Base-by-base conservation (phyloP, 768 basidiomycete species). In the Boletus huronensis region DNA sequence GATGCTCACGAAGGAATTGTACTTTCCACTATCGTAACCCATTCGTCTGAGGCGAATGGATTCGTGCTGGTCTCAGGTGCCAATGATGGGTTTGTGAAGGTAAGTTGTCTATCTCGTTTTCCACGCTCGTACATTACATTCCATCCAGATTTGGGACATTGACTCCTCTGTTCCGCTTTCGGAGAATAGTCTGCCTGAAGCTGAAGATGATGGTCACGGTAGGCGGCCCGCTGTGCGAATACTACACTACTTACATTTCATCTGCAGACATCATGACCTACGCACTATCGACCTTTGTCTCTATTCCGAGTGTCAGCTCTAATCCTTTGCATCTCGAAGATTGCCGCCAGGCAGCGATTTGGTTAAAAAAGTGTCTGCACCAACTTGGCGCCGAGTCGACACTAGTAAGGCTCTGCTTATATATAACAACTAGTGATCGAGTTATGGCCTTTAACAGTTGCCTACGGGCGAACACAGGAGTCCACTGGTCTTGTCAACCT, bases 271-370 rank as follows among this genome's bases (percentile, higher is more conserved):
- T 83, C 13, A 77, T 95, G 75, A 77, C 84, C 2, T 87, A 86
- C 63, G 90, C 90, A 0, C 76, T 96, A 6, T 84, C 87, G 0
- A 88, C 90, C 64, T 92, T 99, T 58, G 78, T 97, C 6, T 84
- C 92, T 0, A 89, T 94, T 39, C 90, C 86, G 1, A 96, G 93
- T 42, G 81, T 99, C 47, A 93, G 91, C 63, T 82, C 79, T 45
- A 77, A 78, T 52, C 78, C 82, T 1, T 65, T 72, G 1, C 82
- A 89, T 65, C 79, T 83, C 52, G 92, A 93, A 68, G 88, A 95
- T 66, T 99, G 97, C 67, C 81, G 93, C 49, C 96, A 98, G 66
- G 90, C 93, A 1, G 94, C 93, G 6, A 87, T 95, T 41, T 94
- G 93, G 86, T 72, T 98, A 52, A 88, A 88, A 65, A 93, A 92